phyloP scores from a whole-genome alignment of 2,329 filamentous ascomycete genomes.

The Penicillium sclerotigenum region DNA sequence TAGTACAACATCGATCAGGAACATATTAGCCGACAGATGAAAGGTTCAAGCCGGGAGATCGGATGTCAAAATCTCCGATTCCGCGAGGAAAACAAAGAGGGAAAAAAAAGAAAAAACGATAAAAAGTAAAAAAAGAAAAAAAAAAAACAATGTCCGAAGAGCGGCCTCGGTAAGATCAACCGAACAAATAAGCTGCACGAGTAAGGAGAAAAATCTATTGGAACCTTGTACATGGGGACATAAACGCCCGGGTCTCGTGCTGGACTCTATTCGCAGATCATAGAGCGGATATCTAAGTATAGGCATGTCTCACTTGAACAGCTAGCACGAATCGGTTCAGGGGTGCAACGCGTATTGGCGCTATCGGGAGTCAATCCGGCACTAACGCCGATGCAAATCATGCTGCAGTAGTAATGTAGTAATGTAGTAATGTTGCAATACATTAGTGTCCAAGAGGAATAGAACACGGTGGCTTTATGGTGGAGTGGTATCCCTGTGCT shows the following conservation, averaged over 20 bases:
- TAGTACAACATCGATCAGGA: conserved; percentile 1
- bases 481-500: not conserved
- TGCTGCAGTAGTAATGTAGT: conserved; percentile 20
- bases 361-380: conserved; percentile 13
- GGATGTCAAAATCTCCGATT: conserved; percentile 14
- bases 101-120: not conserved
- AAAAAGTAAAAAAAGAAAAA: not conserved
- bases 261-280: conserved; percentile 19
- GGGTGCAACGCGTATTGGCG: conserved; percentile 8
- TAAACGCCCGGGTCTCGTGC: not conserved
- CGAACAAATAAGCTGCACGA: conserved; percentile 4
- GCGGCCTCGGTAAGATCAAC: conserved; percentile 9
- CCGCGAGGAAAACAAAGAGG: not conserved
- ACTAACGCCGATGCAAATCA: conserved; percentile 20
- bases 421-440: conserved; percentile 22
- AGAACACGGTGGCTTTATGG: not conserved
- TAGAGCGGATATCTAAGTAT: conserved; percentile 13
- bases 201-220: not conserved
- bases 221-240: not conserved
- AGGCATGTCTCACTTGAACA: conserved; percentile 21
- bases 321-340: conserved; percentile 15
- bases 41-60: conserved; percentile 4
- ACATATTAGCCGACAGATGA: conserved; percentile 2
- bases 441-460: conserved; percentile 7
- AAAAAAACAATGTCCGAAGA: not conserved